Evolutionary conservation across 768 basidiomycete genomes (phyloP).

Genomic region (Sarcodon sp.): DNA sequence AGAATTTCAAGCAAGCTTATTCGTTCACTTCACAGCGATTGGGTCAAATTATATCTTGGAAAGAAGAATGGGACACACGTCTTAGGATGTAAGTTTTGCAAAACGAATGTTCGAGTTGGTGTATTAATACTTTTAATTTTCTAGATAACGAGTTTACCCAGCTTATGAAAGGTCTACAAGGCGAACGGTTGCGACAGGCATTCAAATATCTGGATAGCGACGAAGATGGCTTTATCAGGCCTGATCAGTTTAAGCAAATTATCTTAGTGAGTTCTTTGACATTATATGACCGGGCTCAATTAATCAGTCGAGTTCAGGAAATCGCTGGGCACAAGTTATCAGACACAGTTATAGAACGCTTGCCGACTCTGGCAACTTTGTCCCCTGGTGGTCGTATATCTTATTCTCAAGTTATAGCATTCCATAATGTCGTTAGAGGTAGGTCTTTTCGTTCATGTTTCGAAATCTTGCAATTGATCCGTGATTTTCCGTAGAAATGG

Average conservation of each 20-base stretch:
- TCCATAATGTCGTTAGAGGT: conserved; percentile 93
- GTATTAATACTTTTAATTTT: conserved; percentile 6
- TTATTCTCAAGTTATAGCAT: conserved; percentile 93
- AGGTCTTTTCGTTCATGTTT: conserved; percentile 13
- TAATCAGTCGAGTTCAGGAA: conserved; percentile 38
- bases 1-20: not conserved
- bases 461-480: not conserved
- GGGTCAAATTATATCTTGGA: conserved; percentile 94
- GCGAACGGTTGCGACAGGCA: conserved; percentile 92
- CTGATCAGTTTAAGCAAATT: conserved; percentile 91
- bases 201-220: conserved; percentile 87
- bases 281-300: not conserved
- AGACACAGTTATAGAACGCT: conserved; percentile 79
- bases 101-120: not conserved
- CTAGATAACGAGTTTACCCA: conserved; percentile 94
- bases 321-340: conserved; percentile 96
- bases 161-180: conserved; percentile 97
- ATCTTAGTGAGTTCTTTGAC: conserved; percentile 51
- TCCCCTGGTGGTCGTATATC: conserved; percentile 84
- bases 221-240: conserved; percentile 86
- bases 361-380: conserved; percentile 86
- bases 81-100: conserved; percentile 58
- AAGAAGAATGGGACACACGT: conserved; percentile 86
- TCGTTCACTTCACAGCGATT: conserved; percentile 42
- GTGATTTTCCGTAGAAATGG: conserved; percentile 58